Base-by-base conservation (phyloP, 768 basidiomycete species). In the Lactifluus pinguis region DNA sequence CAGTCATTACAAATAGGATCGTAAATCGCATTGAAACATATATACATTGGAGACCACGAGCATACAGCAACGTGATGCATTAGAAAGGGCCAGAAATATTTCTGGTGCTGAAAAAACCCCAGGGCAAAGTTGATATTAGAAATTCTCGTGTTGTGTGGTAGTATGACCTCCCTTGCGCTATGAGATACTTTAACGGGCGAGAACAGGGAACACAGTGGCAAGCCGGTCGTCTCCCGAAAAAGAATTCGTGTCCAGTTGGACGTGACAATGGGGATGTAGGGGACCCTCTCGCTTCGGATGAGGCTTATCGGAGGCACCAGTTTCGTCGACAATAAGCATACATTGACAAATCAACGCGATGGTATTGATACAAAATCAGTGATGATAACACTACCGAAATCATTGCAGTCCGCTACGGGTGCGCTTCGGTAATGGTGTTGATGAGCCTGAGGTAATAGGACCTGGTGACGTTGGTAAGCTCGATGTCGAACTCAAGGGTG, bases 401-500 rank as follows among this genome's bases (percentile, higher is more conserved):
- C 38, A 57, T 48, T 57, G 53, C 19, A 58, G 34, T 17, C 56
- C 56, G 36, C 19, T 58, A 30, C 57, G 56, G 44, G 41, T 44
- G 29, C 61, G 61, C 34, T 36, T 62, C 15, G 56, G 10, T 14
- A n/a, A 47, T 32, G 30, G 52, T 11, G n/a, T 64, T n/a, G 25
- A 25, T 2, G 25, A 25, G 25, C 25, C 25, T 25, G 52, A 42
- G 2, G 47, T 32, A n/a, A 38, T 17, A 11, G 36, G 19, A 7
- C 45, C 56, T 38, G 87, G 85, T 4, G 86, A 87, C 64, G 83
- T 81, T 11, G 85, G 82, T 42, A 83, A 74, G 65, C 78, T 83
- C 29, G 76, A 69, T 5, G 76, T 68, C 32, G 66, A 47, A 32
- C 60, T 55, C 34, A 60, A 41, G 39, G 73, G 63, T 15, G 81